Evolutionary conservation across 2,329 filamentous ascomycete genomes (phyloP).

Genomic region (Chrysosporium keratinophilum): DNA sequence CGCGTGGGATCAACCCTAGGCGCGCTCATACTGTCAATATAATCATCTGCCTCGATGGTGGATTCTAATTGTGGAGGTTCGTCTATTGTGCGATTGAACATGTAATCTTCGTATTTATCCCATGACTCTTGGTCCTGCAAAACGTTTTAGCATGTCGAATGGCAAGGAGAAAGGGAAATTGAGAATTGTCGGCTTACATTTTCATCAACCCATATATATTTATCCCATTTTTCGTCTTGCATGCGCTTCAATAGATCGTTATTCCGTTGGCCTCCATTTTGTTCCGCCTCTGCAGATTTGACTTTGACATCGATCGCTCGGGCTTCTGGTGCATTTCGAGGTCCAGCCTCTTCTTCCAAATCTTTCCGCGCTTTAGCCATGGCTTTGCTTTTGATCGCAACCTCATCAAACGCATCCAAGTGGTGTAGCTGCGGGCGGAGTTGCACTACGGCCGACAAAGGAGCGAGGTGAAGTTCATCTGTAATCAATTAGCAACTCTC

Average conservation of each 20-base stretch:
- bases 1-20: slow-evolving; percentile 38
- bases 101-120: slow-evolving; percentile 61
- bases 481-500: background rate
- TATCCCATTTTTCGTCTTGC: slow-evolving; percentile 72
- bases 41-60: slow-evolving; percentile 47
- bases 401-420: slow-evolving; percentile 71
- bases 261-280: slow-evolving; percentile 58
- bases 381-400: slow-evolving; percentile 33
- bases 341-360: slow-evolving; percentile 36
- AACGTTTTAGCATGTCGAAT: slow-evolving; percentile 11
- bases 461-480: slow-evolving; percentile 76
- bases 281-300: slow-evolving; percentile 61
- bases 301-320: slow-evolving; percentile 79
- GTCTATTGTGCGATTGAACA: slow-evolving; percentile 46
- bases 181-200: slow-evolving; percentile 22
- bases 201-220: slow-evolving; percentile 65
- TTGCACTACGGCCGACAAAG: slow-evolving; percentile 71
- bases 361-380: slow-evolving; percentile 29
- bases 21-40: slow-evolving; percentile 54
- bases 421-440: slow-evolving; percentile 89
- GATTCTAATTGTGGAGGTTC: slow-evolving; percentile 43
- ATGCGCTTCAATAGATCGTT: slow-evolving; percentile 64
- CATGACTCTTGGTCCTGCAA: slow-evolving; percentile 55
- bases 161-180: slow-evolving; percentile 9
- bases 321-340: slow-evolving; percentile 44